Conservation (phyloP, 2,329 filamentous ascomycete genomes). For the Aureobasidium lini region DNA sequence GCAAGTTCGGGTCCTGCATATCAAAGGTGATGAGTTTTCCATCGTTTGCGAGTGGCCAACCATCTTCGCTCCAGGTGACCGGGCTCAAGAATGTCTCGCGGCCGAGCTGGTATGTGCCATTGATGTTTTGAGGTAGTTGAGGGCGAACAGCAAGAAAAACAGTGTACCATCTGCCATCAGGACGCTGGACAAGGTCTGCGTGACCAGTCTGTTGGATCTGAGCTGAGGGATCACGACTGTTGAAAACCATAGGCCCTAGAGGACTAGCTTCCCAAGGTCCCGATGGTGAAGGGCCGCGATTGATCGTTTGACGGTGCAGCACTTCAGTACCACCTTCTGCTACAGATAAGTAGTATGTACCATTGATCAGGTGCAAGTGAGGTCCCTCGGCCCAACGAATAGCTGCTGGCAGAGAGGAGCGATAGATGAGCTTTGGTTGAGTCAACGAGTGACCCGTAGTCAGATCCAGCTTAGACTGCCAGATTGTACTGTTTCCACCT, state of each 20-base stretch:
- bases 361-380: not conserved
- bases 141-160: not conserved
- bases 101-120: not conserved
- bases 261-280: conserved; percentile 1
- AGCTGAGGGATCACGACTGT: not conserved
- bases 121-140: not conserved
- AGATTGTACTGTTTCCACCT: not conserved
- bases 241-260: not conserved
- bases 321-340: conserved; percentile 1
- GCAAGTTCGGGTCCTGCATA: not conserved
- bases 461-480: not conserved
- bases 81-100: not conserved
- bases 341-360: not conserved
- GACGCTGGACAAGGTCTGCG: not conserved
- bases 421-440: not conserved
- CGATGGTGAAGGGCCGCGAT: not conserved
- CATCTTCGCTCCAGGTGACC: not conserved
- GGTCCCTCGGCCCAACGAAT: conserved; percentile 1
- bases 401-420: not conserved
- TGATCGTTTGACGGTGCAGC: not conserved
- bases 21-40: not conserved
- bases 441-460: not conserved
- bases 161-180: not conserved
- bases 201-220: not conserved
- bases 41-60: not conserved